Conservation (phyloP, 257 asterid genomes). For the Solanum pinnatisectum region DNA sequence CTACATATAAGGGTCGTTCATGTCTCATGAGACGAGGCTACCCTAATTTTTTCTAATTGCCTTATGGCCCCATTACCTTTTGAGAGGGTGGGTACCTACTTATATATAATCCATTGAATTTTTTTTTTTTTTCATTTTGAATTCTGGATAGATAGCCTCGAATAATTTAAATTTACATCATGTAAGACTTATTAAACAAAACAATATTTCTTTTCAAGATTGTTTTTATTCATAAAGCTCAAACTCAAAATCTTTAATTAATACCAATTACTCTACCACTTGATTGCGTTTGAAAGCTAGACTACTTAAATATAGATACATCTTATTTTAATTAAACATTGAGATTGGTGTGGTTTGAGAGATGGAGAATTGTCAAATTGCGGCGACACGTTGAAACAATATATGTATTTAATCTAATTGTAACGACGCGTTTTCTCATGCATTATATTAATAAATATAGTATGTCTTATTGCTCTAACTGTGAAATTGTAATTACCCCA, state of each 20-base stretch:
- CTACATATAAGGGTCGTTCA: neutral
- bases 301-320: neutral
- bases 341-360: neutral
- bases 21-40: neutral
- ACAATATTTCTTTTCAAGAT: neutral
- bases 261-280: neutral
- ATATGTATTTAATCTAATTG: neutral
- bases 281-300: neutral
- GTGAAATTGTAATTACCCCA: neutral
- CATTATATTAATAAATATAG: too few relatives aligned
- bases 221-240: neutral
- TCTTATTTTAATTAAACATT: neutral
- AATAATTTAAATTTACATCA: neutral
- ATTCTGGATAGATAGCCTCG: accelerated
- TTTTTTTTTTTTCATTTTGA: accelerated
- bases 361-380: neutral
- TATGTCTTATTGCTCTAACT: neutral
- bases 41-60: neutral
- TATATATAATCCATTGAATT: neutral
- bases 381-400: neutral
- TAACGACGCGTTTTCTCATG: neutral
- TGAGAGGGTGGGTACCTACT: neutral
- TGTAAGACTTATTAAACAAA: neutral
- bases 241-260: neutral
- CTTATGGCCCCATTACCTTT: neutral